phyloP scores from a whole-genome alignment of 208 protist genomes.

The Crithidia thermophila region DNA sequence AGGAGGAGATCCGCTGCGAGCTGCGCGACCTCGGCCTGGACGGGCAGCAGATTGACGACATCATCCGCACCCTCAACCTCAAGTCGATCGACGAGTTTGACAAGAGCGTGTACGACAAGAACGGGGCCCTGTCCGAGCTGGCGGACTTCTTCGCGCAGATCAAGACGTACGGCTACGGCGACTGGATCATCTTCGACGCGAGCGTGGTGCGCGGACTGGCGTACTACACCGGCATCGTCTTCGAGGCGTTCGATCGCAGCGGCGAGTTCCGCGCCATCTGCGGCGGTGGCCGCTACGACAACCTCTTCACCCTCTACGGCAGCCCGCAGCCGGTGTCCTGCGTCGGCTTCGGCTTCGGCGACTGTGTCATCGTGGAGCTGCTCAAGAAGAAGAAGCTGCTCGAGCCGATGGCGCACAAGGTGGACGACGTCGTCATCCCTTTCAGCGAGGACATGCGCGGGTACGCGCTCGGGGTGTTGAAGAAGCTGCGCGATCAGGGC shows the following conservation, averaged over 20 bases:
- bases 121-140: slow-evolving; percentile 88
- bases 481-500: slow-evolving; percentile 74
- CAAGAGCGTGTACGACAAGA: slow-evolving; percentile 48
- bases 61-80: slow-evolving; percentile 78
- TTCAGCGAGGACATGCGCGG: slow-evolving; percentile 93
- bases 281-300: slow-evolving; percentile 96
- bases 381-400: slow-evolving; percentile 92
- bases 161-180: slow-evolving; percentile 92
- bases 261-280: slow-evolving; percentile 95
- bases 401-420: slow-evolving; percentile 48
- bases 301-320: slow-evolving; percentile 93
- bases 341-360: slow-evolving; percentile 96
- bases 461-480: slow-evolving; percentile 76
- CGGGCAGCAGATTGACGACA: slow-evolving; percentile 62
- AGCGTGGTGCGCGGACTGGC: slow-evolving; percentile 95
- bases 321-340: slow-evolving; percentile 90
- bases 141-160: slow-evolving; percentile 83
- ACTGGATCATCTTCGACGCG: slow-evolving; percentile 95
- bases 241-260: slow-evolving; percentile 94
- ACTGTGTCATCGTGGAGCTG: slow-evolving; percentile 96
- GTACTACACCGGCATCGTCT: slow-evolving; percentile 97
- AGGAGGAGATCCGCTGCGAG: slow-evolving; percentile 84
- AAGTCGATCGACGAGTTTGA: slow-evolving; percentile 90
- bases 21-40: slow-evolving; percentile 67
- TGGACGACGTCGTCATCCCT: slow-evolving; percentile 92